These are phyloP conservation scores for Chalciporus piperatus DNA, from an alignment of 768 basidiomycete genomes.

Conservation along the genomic window DNA sequence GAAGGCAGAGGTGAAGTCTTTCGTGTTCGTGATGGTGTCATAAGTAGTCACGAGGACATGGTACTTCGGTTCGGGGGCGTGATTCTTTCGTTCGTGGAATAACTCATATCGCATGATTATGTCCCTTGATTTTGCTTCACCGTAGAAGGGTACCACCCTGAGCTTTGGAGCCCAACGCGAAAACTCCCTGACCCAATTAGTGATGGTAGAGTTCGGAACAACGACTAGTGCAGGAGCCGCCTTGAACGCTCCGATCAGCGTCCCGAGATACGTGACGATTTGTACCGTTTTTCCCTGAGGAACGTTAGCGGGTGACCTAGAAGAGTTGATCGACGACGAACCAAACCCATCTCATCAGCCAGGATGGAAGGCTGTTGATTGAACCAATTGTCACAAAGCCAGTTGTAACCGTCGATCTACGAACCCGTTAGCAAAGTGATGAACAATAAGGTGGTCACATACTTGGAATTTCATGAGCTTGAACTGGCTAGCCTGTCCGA, in stretches of 20 bases:
- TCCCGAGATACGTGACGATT: constrained; percentile 79
- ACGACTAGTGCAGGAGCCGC: constrained; percentile 84
- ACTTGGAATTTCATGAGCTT: constrained; percentile 90
- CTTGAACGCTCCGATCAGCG: constrained; percentile 50
- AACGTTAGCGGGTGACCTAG: constrained; percentile 7
- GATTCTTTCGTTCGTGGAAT: constrained; percentile 48
- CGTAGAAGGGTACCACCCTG: constrained; percentile 81
- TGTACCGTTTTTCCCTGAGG: constrained; percentile 88
- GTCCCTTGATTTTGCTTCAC: constrained; percentile 76
- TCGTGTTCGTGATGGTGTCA: constrained; percentile 69
- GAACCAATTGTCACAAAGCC: constrained; percentile 89
- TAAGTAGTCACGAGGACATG: constrained; percentile 95
- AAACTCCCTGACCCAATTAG: constrained; percentile 95
- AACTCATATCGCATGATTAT: constrained; percentile 83
- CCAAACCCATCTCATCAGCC: constrained; percentile 97
- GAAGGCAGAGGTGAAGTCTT: constrained; percentile 75
- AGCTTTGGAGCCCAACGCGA: constrained; percentile 67
- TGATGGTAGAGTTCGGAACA: constrained; percentile 95
- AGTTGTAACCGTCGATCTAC: constrained; percentile 78
- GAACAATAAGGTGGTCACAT: constrained; percentile 17
- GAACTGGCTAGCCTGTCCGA: constrained; percentile 63
- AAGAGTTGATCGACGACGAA: constrained; percentile 30
- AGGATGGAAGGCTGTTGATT: constrained; percentile 80
- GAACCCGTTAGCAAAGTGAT: constrained; percentile 5
- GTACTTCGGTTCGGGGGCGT: constrained; percentile 58